Base-by-base conservation (phyloP, 1,284 basidiomycete genomes). In the Prillingera fragicola region DNA sequence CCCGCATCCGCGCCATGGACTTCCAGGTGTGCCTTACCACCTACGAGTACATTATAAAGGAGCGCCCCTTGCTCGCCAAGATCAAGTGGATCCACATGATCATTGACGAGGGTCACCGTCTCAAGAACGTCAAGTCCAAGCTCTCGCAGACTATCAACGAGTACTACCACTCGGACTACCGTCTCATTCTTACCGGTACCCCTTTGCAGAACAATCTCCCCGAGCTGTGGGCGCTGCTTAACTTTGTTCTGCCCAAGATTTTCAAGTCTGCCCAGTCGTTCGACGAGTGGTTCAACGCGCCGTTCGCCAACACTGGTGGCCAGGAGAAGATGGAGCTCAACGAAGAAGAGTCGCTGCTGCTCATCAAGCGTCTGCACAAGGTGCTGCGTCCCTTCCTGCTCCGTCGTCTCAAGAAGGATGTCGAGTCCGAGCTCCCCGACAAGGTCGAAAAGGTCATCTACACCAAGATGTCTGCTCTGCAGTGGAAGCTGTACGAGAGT, bases 221-320 rank as follows among this genome's bases (percentile, higher is more conserved):
- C 12, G 95, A 99, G 72, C 75, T 99, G 31, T 98, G 95, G 95
- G 83, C 95, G 2, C 77, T 98, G 45, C 85, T 98, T 68, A 98
- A 98, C 73, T 99, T 99, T 67, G 94, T 92, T 36, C 77, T 98
- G 15, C 95, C 95, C 18, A 96, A 91, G 74, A 85, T 98, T 65
- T 98, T 98, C 80, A 98, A 98, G 75, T 98, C 94, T 4, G 92
- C 97, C 59, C 96, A 97, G 72, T 95, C 91, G 35, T 98, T 99
- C 67, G 95, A 98, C 65, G 95, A 98, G 68, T 98, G 95, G 95
- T 99, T 98, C 79, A 98, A 98, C 74, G 96, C 94, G 3, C 95
- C 95, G 0, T 99, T 99, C 59, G 94, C 95, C 52, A 97, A 94
- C 72, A 91, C 92, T 14, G 94, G 95, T 26, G 84, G 85, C 17